phyloP scores from a whole-genome alignment of 306 rosid genomes.

The Sicyos edulis region DNA sequence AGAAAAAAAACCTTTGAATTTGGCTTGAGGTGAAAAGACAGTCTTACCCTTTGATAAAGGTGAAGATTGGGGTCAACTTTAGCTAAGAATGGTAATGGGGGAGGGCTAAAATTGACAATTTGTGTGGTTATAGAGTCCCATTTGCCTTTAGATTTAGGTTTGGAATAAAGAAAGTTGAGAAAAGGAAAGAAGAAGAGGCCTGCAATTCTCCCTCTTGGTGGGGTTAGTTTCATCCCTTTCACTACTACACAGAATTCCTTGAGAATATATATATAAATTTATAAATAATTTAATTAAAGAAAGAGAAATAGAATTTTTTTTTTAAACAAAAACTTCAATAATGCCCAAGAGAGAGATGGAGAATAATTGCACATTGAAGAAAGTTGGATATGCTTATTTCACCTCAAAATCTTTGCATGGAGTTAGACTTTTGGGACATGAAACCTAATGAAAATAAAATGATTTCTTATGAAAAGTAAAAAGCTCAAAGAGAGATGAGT shows the following conservation, averaged over 20 bases:
- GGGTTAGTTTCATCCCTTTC: slow-evolving; percentile 55
- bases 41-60: slow-evolving; percentile 26
- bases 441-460: slow-evolving; percentile 9
- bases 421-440: slow-evolving; percentile 13
- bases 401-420: slow-evolving; percentile 19
- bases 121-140: slow-evolving; percentile 14
- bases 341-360: slow-evolving; percentile 5
- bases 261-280: neutral
- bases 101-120: slow-evolving; percentile 40
- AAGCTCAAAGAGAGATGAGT: slow-evolving; percentile 6
- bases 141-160: slow-evolving; percentile 31
- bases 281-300: neutral
- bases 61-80: slow-evolving; percentile 7
- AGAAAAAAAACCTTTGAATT: neutral
- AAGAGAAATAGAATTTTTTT: slow-evolving; percentile 11
- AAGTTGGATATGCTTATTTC: slow-evolving; percentile 4
- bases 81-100: neutral
- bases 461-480: slow-evolving; percentile 7
- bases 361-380: slow-evolving; percentile 18
- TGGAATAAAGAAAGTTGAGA: too few relatives aligned
- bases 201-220: slow-evolving; percentile 51
- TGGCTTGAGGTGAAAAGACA: slow-evolving; percentile 21
- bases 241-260: slow-evolving; percentile 27
- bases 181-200: slow-evolving; percentile 22
- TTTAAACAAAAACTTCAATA: slow-evolving; percentile 25